phyloP scores from a whole-genome alignment of 169 alveolate species.

The Plasmodium coatneyi region DNA sequence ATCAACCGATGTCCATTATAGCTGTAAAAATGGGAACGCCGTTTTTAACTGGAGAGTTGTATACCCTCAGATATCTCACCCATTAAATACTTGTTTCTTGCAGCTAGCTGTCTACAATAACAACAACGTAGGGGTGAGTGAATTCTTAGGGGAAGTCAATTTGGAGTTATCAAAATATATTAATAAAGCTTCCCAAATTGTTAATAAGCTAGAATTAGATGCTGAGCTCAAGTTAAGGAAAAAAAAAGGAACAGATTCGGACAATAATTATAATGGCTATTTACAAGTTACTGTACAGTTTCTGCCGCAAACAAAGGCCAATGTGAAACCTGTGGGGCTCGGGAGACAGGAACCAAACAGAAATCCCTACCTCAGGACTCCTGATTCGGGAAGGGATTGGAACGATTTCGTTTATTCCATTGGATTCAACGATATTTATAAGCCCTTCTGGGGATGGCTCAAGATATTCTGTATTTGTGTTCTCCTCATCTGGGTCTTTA shows the following conservation, averaged over 20 bases:
- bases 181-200: constrained; percentile 86
- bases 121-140: constrained; percentile 89
- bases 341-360: constrained; percentile 93
- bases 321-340: constrained; percentile 90
- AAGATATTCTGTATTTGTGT: constrained; percentile 45
- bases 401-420: constrained; percentile 88
- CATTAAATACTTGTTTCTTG: constrained; percentile 91
- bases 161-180: constrained; percentile 86
- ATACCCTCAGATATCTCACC: constrained; percentile 88
- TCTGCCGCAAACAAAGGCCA: constrained; percentile 92
- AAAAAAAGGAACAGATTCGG: constrained; percentile 71
- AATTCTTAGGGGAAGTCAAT: constrained; percentile 91
- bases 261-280: constrained; percentile 84
- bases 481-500: constrained; percentile 35
- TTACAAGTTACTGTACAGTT: constrained; percentile 92
- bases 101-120: constrained; percentile 90
- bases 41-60: constrained; percentile 93
- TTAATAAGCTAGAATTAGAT: constrained; percentile 85
- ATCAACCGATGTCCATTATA: constrained; percentile 92
- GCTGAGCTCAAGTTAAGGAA: constrained; percentile 89
- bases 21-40: constrained; percentile 90
- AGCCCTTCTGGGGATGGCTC: constrained; percentile 84
- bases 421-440: constrained; percentile 81
- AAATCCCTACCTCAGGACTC: constrained; percentile 90
- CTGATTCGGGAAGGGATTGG: constrained; percentile 93